Evolutionary conservation across 352 stramenopile species (phyloP).

Genomic region (Phytophthora quininea): DNA sequence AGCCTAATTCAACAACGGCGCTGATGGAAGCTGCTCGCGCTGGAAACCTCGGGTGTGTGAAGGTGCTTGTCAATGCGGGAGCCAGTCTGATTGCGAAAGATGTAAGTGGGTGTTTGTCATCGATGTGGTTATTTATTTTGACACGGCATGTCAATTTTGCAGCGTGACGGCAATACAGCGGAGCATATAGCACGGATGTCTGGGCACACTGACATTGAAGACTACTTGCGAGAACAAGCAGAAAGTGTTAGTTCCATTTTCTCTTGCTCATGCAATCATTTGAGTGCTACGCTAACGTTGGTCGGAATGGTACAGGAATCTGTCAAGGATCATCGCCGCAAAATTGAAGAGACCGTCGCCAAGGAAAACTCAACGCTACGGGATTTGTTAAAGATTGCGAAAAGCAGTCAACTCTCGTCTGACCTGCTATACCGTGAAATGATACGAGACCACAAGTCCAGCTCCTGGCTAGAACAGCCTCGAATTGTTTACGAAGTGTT

Average conservation of each 20-base stretch:
- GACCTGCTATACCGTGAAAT: constrained; percentile 84
- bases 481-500: constrained; percentile 88
- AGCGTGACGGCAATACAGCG: constrained; percentile 82
- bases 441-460: constrained; percentile 72
- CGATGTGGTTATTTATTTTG: neutral
- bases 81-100: constrained; percentile 76
- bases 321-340: constrained; percentile 81
- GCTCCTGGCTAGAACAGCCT: constrained; percentile 74
- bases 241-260: constrained; percentile 65
- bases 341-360: constrained; percentile 83
- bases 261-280: neutral
- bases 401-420: constrained; percentile 69
- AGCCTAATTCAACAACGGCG: constrained; percentile 88
- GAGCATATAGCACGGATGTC: constrained; percentile 66
- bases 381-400: constrained; percentile 70
- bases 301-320: constrained; percentile 55
- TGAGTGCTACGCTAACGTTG: neutral
- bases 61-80: constrained; percentile 67
- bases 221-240: constrained; percentile 78
- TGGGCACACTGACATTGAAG: constrained; percentile 74
- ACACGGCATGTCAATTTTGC: neutral
- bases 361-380: constrained; percentile 61
- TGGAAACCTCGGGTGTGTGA: constrained; percentile 79
- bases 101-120: constrained; percentile 44
- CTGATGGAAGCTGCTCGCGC: constrained; percentile 87